Evolutionary conservation across 257 asterid genomes (phyloP), one percentile per base, ranked within the genome.

Genomic region (Scutellaria baicalensis): DNA sequence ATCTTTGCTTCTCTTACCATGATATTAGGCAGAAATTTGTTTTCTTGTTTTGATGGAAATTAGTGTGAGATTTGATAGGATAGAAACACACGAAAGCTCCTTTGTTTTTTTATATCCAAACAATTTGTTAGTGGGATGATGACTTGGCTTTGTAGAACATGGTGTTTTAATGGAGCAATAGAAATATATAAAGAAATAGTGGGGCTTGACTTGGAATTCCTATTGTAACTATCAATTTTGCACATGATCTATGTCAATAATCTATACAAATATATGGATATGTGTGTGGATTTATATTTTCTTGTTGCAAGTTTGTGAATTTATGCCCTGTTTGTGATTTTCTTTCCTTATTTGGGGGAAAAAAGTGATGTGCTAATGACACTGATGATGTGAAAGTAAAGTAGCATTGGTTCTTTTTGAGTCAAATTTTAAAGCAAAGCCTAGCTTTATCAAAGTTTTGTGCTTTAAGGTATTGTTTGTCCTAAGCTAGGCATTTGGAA

Each of bases 391-490:
- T 38, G 16, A 68, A 80, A 49, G 58, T 62, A 50, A 80, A 72
- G 70, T 67, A 50, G 59, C 13, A 51, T 14, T 65, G n/a, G 43
- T 55, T 70, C 73, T 61, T 49, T 72, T 74, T 62, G 40, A 44
- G 79, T 64, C 71, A 64, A 59, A 6, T 52, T 36, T 35, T 6
- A 73, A 52, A 52, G 65, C 50, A 12, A 47, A 47, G 23, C 72
- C 55, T 51, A 52, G 60, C 80, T 75, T 75, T 72, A 56, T 57
- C 44, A 78, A 78, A 75, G 75, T 62, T 48, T 47, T 20, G 33
- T 77, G 78, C 79, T 77, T 73, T 81, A 51, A 59, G 31, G 20
- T 17, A 52, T 43, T 62, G 51, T 20, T 68, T 59, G 66, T 57
- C 55, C 47, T 68, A n/a, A 39, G 45, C 52, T 78, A 73, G 76